Base-by-base conservation (phyloP, 352 stramenopile species). In the Blastocystis sp. region DNA sequence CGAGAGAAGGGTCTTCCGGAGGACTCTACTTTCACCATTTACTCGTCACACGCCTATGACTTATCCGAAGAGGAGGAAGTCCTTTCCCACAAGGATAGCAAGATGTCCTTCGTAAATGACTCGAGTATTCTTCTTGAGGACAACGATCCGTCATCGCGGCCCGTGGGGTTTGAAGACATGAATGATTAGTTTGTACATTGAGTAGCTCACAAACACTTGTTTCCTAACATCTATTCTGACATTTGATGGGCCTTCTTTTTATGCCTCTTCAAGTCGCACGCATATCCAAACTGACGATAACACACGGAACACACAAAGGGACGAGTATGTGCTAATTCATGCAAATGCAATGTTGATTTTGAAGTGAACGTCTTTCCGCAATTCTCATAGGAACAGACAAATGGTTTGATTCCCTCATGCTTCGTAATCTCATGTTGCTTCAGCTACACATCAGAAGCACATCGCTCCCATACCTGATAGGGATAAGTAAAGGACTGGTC, bases 341-440 rank as follows among this genome's bases (percentile, higher is more conserved):
- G 69, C 21, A 81, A 44, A 34, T 64, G 69, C 14, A 81, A 51
- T 44, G 69, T 81, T 21, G 53, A 63, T 42, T 81, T 81, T 34
- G 69, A 81, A 11, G 53, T 65, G 29, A 81, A 81, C 46, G 61
- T 40, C 53, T 64, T 81, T 51, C 69, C 69, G 29, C 69, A 81
- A 21, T 51, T 51, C 29, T 81, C 69, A 64, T 63, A 81, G 8
- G 69, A 81, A 51, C 69, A 81, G 11, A 81, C 27, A 64, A 63
- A 81, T 2, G 69, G 69, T 9, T 81, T 81, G 0, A 81, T 81
- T 21, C 69, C 69, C 14, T 81, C 69, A 44, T 81, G 69, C 69
- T 64, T 81, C n/a, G 69, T 65, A 59, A 81, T 81, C 27, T 81
- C 69, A 32, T 81, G 69, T 64, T 81, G 40, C 36, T 81, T 81